Base-by-base conservation (phyloP, 495 filamentous ascomycete species). In the Cryomyces minteri region DNA sequence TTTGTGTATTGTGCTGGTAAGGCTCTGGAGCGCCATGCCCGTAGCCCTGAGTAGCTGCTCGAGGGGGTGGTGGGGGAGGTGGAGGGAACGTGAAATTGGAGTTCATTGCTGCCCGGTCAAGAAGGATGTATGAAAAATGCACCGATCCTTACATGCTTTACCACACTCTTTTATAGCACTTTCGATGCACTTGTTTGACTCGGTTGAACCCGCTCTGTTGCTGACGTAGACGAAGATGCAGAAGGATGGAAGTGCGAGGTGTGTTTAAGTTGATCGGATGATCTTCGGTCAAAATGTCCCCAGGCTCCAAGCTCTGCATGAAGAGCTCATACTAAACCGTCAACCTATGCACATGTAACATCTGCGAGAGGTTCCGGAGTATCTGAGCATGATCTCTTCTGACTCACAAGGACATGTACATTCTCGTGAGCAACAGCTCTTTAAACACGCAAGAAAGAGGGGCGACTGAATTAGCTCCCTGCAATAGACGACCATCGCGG, bases 401-500 rank as follows among this genome's bases (percentile, higher is more conserved):
- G 18, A 25, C 18, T 14, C 4, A 33, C 48, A 31, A 5, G 30
- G 42, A 0, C 25, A 54, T 54, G 52, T 52, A 51, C 43, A 45
- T 47, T 7, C 50, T 55, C 33, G 49, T 52, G 45, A 42, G 49
- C 11, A 40, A 5, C 9, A 18, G 12, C 30, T 33, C 18, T 25
- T 25, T 25, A 25, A 25, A 25, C 18, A 25, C 18, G 18, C 18
- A 25, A 25, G 2, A 1, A 25, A 25, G 18, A 25, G 18, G 18
- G 1, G 18, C 18, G 18, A 25, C 18, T 25, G 18, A n/a, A 25
- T 25, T 25, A 25, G 18, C 18, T 25, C 18, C 18, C 2, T 25
- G 18, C 18, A 25, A 25, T 25, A 76, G 74, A 75, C 73, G 18
- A 75, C 84, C 37, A 76, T 98, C 51, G 76, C 82, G 48, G 90